Evolutionary conservation across 2,329 filamentous ascomycete genomes (phyloP).

Genomic region (Talaromyces rugulosus): DNA sequence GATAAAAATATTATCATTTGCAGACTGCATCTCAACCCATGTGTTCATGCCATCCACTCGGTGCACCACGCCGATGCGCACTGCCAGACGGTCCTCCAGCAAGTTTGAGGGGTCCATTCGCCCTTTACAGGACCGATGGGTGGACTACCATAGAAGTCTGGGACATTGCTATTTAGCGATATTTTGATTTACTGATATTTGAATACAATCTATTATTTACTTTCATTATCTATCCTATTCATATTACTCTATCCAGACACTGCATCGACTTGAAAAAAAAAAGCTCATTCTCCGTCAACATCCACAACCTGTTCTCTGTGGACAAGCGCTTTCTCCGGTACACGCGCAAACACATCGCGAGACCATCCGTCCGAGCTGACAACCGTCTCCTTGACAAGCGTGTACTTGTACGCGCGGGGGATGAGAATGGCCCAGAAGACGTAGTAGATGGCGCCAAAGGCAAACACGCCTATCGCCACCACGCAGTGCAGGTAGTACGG

Average conservation of each 20-base stretch:
- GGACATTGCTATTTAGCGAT: constrained; percentile 25
- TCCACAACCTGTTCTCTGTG: constrained; percentile 3
- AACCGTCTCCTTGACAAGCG: constrained; percentile 52
- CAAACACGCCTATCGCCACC: constrained; percentile 49
- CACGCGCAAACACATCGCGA: constrained; percentile 49
- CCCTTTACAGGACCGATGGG: constrained; percentile 24
- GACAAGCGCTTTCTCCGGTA: constrained; percentile 27
- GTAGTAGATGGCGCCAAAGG: constrained; percentile 49
- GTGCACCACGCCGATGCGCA: not conserved
- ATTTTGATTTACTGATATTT: not conserved
- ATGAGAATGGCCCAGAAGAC: constrained; percentile 48
- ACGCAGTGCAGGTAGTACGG: constrained; percentile 54
- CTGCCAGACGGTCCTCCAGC: constrained; percentile 28
- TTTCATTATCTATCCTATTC: not conserved
- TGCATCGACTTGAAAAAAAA: not conserved
- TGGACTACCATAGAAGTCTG: constrained; percentile 47
- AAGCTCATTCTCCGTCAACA: not conserved
- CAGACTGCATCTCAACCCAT: not conserved
- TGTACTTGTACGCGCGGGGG: constrained; percentile 43
- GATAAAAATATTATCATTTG: not conserved
- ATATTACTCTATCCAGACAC: not conserved
- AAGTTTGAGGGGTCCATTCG: constrained; percentile 46
- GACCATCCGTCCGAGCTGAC: constrained; percentile 63
- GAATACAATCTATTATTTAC: not conserved
- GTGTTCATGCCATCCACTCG: not conserved